Percentiles rank a stretch among this genome's conserved stretches.
Evolutionary conservation across 176 grass and related monocot genomes (phyloP).

Genomic region (Rhipidocladum racemiflorum): DNA sequence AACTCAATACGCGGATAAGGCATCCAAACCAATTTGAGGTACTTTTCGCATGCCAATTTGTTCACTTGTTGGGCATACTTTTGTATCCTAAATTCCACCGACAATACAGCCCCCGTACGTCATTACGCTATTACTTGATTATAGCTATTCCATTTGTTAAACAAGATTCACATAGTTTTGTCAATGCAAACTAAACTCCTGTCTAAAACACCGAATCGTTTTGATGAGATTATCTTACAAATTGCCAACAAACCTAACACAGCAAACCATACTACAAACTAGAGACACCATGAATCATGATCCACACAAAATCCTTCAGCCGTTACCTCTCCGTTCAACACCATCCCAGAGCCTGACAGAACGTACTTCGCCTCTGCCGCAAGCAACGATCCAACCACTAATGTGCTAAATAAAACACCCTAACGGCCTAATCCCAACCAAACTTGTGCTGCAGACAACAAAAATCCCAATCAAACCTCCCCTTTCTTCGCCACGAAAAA

Average conservation of each 20-base stretch:
- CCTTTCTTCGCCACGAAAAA: conserved; percentile 2
- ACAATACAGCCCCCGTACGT: neutral
- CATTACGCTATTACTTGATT: neutral
- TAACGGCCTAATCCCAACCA: conserved; percentile 25
- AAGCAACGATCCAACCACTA: conserved; percentile 39
- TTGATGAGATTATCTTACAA: neutral
- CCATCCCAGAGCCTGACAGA: conserved; percentile 29
- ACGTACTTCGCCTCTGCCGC: neutral
- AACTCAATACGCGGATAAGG: neutral
- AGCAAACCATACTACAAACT: neutral
- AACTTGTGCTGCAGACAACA: conserved; percentile 16
- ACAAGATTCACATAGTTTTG: neutral
- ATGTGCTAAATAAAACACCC: conserved; percentile 25
- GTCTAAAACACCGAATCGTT: neutral
- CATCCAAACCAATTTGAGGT: neutral
- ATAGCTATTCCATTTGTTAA: neutral
- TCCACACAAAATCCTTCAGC: neutral
- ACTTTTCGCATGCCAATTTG: neutral
- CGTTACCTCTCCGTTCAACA: neutral
- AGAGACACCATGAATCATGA: neutral
- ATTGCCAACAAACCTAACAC: neutral
- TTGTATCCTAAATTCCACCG: neutral
- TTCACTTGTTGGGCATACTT: neutral
- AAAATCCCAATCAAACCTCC: conserved; percentile 27
- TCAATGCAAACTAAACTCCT: neutral